Evolutionary conservation across 2,329 filamentous ascomycete genomes (phyloP).

Genomic region (Fusarium brachygibbosum): DNA sequence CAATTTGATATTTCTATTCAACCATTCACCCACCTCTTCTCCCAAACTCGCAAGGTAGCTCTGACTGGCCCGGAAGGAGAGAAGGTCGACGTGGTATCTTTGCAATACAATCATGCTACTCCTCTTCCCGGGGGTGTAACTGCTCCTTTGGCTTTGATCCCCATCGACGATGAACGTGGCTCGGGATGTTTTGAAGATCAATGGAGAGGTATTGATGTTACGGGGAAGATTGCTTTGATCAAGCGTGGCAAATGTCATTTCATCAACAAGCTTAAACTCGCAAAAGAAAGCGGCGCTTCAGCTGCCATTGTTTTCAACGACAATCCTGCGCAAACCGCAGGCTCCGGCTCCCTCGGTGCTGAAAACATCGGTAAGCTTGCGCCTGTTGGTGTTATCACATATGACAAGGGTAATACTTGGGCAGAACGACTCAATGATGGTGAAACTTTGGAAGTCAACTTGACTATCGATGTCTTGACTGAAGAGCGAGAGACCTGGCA

Average conservation of each 20-base stretch:
- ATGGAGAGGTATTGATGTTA: constrained; percentile 57
- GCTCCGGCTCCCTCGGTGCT: constrained; percentile 66
- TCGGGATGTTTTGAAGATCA: constrained; percentile 57
- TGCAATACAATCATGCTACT: constrained; percentile 60
- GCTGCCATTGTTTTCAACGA: constrained; percentile 73
- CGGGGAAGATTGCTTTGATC: constrained; percentile 58
- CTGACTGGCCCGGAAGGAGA: constrained; percentile 22
- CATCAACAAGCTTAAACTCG: constrained; percentile 57
- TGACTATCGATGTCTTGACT: constrained; percentile 55
- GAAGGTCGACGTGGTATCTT: constrained; percentile 43
- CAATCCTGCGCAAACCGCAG: constrained; percentile 56
- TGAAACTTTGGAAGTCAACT: constrained; percentile 51
- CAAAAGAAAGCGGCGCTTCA: constrained; percentile 53
- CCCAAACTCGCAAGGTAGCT: constrained; percentile 8
- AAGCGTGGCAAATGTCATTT: constrained; percentile 60
- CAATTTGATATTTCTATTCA: constrained; percentile 24
- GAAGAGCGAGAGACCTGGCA: constrained; percentile 57
- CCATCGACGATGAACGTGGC: constrained; percentile 51
- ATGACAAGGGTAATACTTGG: constrained; percentile 54
- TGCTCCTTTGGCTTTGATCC: constrained; percentile 51
- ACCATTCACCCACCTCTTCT: constrained; percentile 31
- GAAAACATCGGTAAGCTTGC: constrained; percentile 53
- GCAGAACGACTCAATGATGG: constrained; percentile 48
- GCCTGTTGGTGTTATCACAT: constrained; percentile 53
- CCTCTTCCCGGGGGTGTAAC: constrained; percentile 50